Base-by-base conservation (phyloP, 345 rosid genomes). In the Melastoma malabathricum region DNA sequence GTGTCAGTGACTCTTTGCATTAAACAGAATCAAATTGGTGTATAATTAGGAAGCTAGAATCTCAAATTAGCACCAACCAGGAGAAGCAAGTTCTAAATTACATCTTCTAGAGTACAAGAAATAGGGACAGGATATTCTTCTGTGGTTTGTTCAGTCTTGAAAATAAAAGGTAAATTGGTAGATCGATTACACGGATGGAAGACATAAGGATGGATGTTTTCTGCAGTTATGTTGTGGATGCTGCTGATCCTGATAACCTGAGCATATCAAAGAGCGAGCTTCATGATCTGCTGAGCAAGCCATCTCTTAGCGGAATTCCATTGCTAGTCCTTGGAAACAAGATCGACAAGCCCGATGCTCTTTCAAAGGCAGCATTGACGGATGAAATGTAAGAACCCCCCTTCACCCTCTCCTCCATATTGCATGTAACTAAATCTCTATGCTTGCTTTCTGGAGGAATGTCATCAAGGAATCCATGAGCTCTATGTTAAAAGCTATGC, bases 251-350 rank as follows among this genome's bases (percentile, higher is more conserved):
- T 44, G 95, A 89, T 63, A 81, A 82, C 64, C 63, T 89, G 22
- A 76, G 81, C 68, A 76, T 83, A 43, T 79, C 97, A 17, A 78
- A 61, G 61, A 81, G 89, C 6, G 97, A 89, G 70, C 83, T 89
- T 18, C 97, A 89, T 65, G 95, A 85, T 52, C 75, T 89, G 65
- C 67, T 89, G 51, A 71, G 76, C 59, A 89, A 89, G 66, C 65
- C 97, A 18, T 85, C 95, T 2, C 83, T 89, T 15, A 71, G 51
- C 57, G 89, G 89, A 46, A 89, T 85, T 63, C 97, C 97, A 29
- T 68, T 89, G 54, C 74, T 89, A 43, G 80, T 89, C 51, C 78
- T 89, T 39, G 97, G 97, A 3, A 89, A 89, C 79, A 89, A 89
- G 72, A 83, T 83, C 15, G 97, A 89, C 82, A 83, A 71, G 61